Evolutionary conservation across 2,329 filamentous ascomycete genomes (phyloP), one percentile per base, ranked within the genome.

Genomic region (Seiridium cupressi): DNA sequence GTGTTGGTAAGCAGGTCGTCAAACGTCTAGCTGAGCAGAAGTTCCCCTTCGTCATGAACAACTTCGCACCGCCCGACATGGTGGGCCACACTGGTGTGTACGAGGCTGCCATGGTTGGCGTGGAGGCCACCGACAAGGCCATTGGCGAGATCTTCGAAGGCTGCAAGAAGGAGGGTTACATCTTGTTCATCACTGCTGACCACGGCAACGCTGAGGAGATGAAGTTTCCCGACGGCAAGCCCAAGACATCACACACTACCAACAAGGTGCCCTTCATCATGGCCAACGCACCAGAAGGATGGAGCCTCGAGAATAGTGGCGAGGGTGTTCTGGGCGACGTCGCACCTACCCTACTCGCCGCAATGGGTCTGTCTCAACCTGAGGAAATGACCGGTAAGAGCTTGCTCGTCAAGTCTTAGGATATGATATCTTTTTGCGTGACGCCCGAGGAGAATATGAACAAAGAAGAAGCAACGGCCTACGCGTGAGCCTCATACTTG

Each of bases 151-250:
- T 99, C 69, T 93, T 92, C 72, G 93, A 98, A 71, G 89, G 88
- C 55, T 98, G 94, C 85, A 96, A 96, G 85, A 89, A 95, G 83
- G 85, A 94, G 74, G 90, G 89, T 64, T 99, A 99, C 75, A 82
- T 95, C 61, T 87, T 99, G 49, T 98, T 98, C 81, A 90, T 99
- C 76, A 99, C 95, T 5, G 84, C 94, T 36, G 95, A 99, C 77
- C 95, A 99, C 79, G 95, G 93, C 71, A 99, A 99, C 73, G 95
- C 95, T 60, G 95, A 99, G 81, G 95, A 99, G 82, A 99, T 99
- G 95, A 90, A 98, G 78, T 98, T 93, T 73, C 81, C 91, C 68
- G 91, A 97, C 75, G 93, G 93, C 75, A 96, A 92, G 74, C 95
- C 95, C 69, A 99, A 99, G 87, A 99, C 95, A 7, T 94, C 91